Base-by-base conservation (phyloP, 768 basidiomycete genomes). In the Cubamyces sp. region DNA sequence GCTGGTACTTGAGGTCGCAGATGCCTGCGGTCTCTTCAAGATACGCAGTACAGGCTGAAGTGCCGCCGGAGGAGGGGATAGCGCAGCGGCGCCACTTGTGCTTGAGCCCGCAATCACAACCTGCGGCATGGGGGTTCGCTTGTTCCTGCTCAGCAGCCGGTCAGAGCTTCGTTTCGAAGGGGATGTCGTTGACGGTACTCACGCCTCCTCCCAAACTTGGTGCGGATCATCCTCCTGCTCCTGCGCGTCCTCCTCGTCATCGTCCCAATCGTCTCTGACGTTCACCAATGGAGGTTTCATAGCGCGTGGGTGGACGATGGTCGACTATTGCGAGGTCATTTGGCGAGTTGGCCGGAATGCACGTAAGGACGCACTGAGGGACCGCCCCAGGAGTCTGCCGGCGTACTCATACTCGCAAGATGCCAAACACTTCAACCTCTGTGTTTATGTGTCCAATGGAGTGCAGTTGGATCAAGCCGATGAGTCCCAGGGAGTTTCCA, bases 201-300 rank as follows among this genome's bases (percentile, higher is more conserved):
- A 91, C 90, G 90, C 90, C 66, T 84, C 79, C 61, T 86, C 81
- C 90, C 90, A 91, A 54, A 91, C 77, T 56, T 76, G 79, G 69
- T 78, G 81, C 34, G 80, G 84, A 43, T 81, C 81, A 1, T 75
- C 75, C 37, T 79, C 81, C 0, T 74, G 75, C 8, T 71, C 72
- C 15, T 78, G 77, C 9, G 79, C 78, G 0, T 81, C 84, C 0
- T 82, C 81, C 2, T 82, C 79, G 0, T 82, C 84, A 0, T 82
- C 79, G 7, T 88, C 87, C 87, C 87, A 88, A 67, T 85, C 84
- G 63, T 87, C 84, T 16, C 72, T 74, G 21, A 80, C 74, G 6
- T 58, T 42, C 16, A 21, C 26, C 3, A 34, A 16, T 2, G 30
- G 11, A 9, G 18, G 18, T 37, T 6, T 48, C 11, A 40, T 7